Evolutionary conservation across 495 filamentous ascomycete genomes (phyloP).

Genomic region (Aspergillus baeticus): DNA sequence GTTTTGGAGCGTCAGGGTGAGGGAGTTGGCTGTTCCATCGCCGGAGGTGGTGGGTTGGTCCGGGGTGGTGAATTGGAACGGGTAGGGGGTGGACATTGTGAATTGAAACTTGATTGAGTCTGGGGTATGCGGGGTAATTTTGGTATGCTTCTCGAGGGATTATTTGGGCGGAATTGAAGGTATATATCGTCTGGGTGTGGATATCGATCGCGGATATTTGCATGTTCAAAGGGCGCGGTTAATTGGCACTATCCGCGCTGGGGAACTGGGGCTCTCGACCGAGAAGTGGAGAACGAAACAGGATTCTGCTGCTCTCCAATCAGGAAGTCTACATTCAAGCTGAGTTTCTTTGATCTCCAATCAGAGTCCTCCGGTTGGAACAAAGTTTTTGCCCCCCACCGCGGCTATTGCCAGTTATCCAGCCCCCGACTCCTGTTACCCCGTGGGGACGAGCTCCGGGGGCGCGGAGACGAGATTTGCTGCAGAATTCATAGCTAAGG

Average conservation of each 20-base stretch:
- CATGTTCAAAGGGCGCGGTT: not conserved
- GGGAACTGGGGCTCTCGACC: not conserved
- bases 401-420: not conserved
- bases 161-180: not conserved
- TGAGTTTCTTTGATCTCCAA: not conserved
- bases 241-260: not conserved
- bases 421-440: not conserved
- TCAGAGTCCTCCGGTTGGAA: not conserved
- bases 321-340: not conserved
- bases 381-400: not conserved
- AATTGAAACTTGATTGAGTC: not conserved
- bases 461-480: not conserved
- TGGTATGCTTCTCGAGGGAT: not conserved
- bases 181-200: not conserved
- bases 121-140: not conserved
- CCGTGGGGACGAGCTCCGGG: not conserved
- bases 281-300: not conserved
- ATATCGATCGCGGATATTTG: not conserved
- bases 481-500: not conserved
- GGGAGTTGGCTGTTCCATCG: not conserved
- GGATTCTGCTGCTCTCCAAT: not conserved
- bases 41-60: not conserved
- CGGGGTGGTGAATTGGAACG: constrained; percentile 3
- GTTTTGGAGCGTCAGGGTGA: not conserved
- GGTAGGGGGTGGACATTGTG: constrained; percentile 1